phyloP scores from a whole-genome alignment of 306 rosid genomes.

The Cicer cuneatum region DNA sequence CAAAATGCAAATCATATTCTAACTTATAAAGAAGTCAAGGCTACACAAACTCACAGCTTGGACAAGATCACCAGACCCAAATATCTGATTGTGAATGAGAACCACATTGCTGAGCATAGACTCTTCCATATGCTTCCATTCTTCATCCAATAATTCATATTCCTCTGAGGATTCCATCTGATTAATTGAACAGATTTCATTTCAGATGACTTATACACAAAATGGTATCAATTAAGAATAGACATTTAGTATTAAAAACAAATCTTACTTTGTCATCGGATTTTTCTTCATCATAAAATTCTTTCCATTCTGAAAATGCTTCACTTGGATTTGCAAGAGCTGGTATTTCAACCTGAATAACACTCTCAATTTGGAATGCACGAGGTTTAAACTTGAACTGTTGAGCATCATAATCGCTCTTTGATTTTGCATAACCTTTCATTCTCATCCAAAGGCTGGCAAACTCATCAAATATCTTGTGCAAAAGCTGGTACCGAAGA shows the following conservation, averaged over 20 bases:
- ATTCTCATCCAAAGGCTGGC: constrained; percentile 68
- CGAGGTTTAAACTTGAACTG: constrained; percentile 80
- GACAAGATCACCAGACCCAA: constrained; percentile 73
- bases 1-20: constrained; percentile 27
- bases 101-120: constrained; percentile 61
- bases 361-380: constrained; percentile 65
- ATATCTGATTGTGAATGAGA: constrained; percentile 66
- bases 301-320: constrained; percentile 71
- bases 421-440: constrained; percentile 61
- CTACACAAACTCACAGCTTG: constrained; percentile 59
- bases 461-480: constrained; percentile 64
- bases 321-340: constrained; percentile 53
- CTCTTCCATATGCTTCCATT: constrained; percentile 72
- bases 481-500: constrained; percentile 66
- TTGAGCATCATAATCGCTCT: constrained; percentile 64
- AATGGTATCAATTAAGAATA: constrained; percentile 3
- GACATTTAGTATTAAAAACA: constrained; percentile 24
- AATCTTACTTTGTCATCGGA: constrained; percentile 44
- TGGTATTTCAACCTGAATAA: constrained; percentile 72
- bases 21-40: constrained; percentile 7
- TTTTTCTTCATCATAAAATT: constrained; percentile 55
- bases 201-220: constrained; percentile 1
- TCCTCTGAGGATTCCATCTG: constrained; percentile 64
- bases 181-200: constrained; percentile 35
- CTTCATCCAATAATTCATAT: constrained; percentile 63